These are phyloP conservation scores for Ophiostoma fasciatum DNA, from an alignment of 2,329 filamentous ascomycete genomes.

Conservation along the genomic window DNA sequence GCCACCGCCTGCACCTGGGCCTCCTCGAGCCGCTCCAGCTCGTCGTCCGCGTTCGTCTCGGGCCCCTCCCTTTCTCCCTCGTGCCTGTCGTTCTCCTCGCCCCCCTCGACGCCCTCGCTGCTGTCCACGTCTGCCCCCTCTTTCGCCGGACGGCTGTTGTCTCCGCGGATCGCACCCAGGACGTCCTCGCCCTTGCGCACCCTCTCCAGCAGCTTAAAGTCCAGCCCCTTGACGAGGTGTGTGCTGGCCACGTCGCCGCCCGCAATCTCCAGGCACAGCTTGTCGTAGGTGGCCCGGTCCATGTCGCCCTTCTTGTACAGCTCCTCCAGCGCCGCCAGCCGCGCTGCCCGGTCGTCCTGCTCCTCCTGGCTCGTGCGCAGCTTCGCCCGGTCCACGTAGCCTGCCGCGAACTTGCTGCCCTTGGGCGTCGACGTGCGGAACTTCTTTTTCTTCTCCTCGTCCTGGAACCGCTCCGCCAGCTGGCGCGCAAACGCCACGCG, in stretches of 20 bases:
- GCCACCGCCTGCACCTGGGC: constrained; percentile 37
- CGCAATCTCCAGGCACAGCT: constrained; percentile 58
- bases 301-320: constrained; percentile 73
- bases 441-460: constrained; percentile 48
- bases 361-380: constrained; percentile 27
- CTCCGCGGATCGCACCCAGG: too few species aligned
- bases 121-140: constrained; percentile 21
- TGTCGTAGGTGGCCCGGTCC: constrained; percentile 64
- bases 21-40: constrained; percentile 44
- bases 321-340: constrained; percentile 68
- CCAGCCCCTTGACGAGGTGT: constrained; percentile 82
- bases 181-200: constrained; percentile 57
- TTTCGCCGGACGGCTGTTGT: constrained; percentile 29
- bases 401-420: constrained; percentile 62
- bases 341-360: constrained; percentile 40
- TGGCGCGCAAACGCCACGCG: constrained; percentile 69
- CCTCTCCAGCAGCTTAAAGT: constrained; percentile 64
- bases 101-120: constrained; percentile 16
- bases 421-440: constrained; percentile 70
- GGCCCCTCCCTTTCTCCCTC: constrained; percentile 2
- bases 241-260: constrained; percentile 70
- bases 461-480: constrained; percentile 55
- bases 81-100: constrained; percentile 8
- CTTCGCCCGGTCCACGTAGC: constrained; percentile 73
- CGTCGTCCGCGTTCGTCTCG: constrained; percentile 45